These are phyloP conservation scores for Pyrenula massariospora DNA, from an alignment of 495 filamentous ascomycete genomes.

Conservation along the genomic window DNA sequence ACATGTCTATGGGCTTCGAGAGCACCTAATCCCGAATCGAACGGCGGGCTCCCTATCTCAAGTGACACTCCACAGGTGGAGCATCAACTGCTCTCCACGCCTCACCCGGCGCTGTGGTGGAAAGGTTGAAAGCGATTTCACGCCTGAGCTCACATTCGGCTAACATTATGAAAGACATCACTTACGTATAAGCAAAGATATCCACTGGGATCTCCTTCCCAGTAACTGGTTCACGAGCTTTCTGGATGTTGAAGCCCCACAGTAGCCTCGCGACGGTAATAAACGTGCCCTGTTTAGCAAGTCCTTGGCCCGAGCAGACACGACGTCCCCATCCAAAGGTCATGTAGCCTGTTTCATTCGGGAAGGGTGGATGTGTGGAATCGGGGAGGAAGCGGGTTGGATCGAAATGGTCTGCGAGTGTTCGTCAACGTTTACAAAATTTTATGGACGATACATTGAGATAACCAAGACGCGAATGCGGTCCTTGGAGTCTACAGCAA, in stretches of 20 bases:
- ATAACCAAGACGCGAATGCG: no score
- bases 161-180: slow-evolving; percentile 2
- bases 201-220: slow-evolving; percentile 39
- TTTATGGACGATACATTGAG: no score
- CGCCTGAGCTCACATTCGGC: no score
- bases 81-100: no score
- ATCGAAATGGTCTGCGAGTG: slow-evolving; percentile 16
- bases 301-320: slow-evolving; percentile 23
- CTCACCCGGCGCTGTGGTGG: no score
- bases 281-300: slow-evolving; percentile 36
- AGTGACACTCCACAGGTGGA: no score
- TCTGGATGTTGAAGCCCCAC: slow-evolving; percentile 45
- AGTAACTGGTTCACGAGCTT: slow-evolving; percentile 28
- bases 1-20: no score
- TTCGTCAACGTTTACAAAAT: no score
- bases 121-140: no score
- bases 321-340: slow-evolving; percentile 17
- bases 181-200: slow-evolving; percentile 30
- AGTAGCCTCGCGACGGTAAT: slow-evolving; percentile 37
- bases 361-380: slow-evolving; percentile 35
- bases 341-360: slow-evolving; percentile 33
- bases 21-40: no score
- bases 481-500: no score
- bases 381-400: slow-evolving; percentile 34
- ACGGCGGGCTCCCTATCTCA: no score